Conservation (phyloP, 805 yeast genomes). For the Kluyveromyces dobzhanskii region DNA sequence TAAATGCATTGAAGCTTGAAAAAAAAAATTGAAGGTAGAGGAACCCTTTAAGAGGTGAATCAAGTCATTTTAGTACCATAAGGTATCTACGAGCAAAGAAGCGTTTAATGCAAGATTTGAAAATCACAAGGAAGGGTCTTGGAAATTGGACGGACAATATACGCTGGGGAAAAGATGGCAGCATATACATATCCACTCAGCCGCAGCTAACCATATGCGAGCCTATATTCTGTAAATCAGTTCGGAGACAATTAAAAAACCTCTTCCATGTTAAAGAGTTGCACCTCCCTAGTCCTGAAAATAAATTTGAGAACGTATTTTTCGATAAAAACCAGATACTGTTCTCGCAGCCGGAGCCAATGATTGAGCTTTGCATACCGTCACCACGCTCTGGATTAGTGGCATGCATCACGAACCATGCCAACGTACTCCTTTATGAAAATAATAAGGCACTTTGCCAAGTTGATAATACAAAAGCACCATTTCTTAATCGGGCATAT, state of each 20-base stretch:
- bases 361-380: constrained; percentile 14
- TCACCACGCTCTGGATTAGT: constrained; percentile 14
- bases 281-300: constrained; percentile 12
- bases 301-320: constrained; percentile 22
- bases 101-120: constrained; percentile 21
- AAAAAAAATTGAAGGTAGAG: too few relatives aligned
- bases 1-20: too few relatives aligned
- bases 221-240: constrained; percentile 18
- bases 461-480: constrained; percentile 14
- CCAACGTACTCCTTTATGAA: constrained; percentile 19
- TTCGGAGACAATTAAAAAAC: constrained; percentile 13
- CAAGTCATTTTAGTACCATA: too few relatives aligned
- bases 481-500: constrained; percentile 14
- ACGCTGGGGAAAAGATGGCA: constrained; percentile 26
- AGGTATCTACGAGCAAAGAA: too few relatives aligned
- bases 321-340: constrained; percentile 18
- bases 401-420: constrained; percentile 24
- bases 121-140: constrained; percentile 21
- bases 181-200: constrained; percentile 18
- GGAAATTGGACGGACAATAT: constrained; percentile 21
- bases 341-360: constrained; percentile 24
- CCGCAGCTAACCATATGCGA: constrained; percentile 23
- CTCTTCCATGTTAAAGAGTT: constrained; percentile 23
- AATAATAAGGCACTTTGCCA: constrained; percentile 10
- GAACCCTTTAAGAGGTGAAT: too few relatives aligned